These are phyloP conservation scores for Sungouiella blattae DNA, from an alignment of 805 yeast genomes.

Conservation along the genomic window DNA sequence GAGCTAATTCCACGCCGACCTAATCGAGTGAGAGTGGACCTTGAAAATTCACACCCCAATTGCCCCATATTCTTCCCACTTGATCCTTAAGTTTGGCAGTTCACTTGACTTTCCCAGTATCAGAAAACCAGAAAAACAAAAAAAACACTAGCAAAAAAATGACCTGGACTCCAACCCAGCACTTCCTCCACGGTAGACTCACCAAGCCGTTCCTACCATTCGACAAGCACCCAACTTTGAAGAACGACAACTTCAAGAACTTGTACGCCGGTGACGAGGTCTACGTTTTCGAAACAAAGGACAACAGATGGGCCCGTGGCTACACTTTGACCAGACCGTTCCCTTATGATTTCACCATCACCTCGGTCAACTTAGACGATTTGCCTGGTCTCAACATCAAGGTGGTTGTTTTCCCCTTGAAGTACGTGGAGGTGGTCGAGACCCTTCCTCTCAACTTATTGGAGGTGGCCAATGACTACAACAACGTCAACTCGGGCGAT, in stretches of 20 bases:
- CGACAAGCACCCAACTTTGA: conserved; percentile 38
- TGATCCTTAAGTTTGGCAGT: too few relatives aligned
- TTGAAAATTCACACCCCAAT: too few relatives aligned
- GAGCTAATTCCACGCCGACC: too few relatives aligned
- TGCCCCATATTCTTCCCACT: too few relatives aligned
- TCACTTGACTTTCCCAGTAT: not conserved
- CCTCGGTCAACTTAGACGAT: conserved; percentile 57
- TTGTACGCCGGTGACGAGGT: conserved; percentile 76
- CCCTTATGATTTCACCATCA: conserved; percentile 64
- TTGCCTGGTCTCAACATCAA: conserved; percentile 54
- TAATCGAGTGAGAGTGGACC: too few relatives aligned
- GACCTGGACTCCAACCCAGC: conserved; percentile 37
- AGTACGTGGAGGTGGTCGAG: conserved; percentile 46
- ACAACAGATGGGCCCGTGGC: conserved; percentile 74
- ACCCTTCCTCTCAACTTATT: conserved; percentile 35
- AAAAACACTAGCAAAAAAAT: conserved; percentile 1
- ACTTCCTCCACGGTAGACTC: conserved; percentile 35
- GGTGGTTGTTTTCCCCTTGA: conserved; percentile 60
- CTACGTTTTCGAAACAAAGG: conserved; percentile 62
- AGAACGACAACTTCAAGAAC: conserved; percentile 43
- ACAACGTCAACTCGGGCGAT: conserved; percentile 18
- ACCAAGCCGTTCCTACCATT: conserved; percentile 39
- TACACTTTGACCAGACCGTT: conserved; percentile 65
- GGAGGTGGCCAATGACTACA: conserved; percentile 25
- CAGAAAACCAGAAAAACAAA: too few relatives aligned